These are phyloP conservation scores for Tetracentron sinense DNA, from an alignment of 164 flowering plant species.

Conservation along the genomic window DNA sequence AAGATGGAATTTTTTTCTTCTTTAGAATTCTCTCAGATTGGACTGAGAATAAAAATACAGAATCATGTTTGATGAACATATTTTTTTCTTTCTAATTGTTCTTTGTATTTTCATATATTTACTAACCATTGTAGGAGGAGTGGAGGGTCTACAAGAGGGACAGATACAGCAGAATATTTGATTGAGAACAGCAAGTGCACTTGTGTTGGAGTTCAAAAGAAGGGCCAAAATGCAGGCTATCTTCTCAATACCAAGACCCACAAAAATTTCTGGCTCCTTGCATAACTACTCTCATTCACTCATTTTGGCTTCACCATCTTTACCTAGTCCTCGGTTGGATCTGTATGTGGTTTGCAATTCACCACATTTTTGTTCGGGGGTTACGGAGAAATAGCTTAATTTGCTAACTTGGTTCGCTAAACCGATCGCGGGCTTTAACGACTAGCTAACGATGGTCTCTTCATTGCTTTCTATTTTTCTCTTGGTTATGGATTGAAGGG, in stretches of 20 bases:
- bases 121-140: constrained; percentile 25
- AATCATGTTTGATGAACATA: background rate
- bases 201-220: constrained; percentile 70
- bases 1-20: too few species aligned
- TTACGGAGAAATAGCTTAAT: constrained; percentile 1
- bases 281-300: constrained; percentile 17
- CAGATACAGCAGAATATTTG: constrained; percentile 60
- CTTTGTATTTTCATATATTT: background rate
- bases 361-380: background rate
- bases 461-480: background rate
- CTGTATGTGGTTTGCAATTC: too few species aligned
- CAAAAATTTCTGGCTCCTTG: constrained; percentile 72
- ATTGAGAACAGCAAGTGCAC: constrained; percentile 70
- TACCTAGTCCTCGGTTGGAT: background rate
- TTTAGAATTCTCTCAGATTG: too few species aligned
- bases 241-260: constrained; percentile 64
- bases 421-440: background rate
- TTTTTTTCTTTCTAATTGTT: background rate
- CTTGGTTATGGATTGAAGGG: constrained; percentile 12
- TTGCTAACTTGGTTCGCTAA: background rate
- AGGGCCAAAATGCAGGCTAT: constrained; percentile 66
- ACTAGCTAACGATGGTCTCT: constrained; percentile 4
- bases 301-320: background rate
- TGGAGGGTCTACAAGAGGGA: constrained; percentile 32
- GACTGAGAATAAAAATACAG: too few species aligned